These are phyloP conservation scores for Colletotrichum sp. DNA, from an alignment of 2,329 filamentous ascomycete genomes.

Conservation along the genomic window DNA sequence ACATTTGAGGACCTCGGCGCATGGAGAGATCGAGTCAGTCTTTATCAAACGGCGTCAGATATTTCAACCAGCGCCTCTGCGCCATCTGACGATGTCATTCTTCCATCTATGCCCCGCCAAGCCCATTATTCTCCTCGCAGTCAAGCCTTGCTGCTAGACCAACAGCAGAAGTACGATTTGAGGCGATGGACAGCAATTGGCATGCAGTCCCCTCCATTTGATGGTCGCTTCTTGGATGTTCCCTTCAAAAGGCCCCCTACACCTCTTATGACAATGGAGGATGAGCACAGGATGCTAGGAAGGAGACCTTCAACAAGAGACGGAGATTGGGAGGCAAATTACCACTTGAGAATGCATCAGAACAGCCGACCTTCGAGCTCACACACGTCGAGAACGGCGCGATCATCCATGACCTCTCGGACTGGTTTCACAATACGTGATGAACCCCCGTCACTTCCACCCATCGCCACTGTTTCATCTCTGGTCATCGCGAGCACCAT, in stretches of 20 bases:
- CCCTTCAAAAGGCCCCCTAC: neutral
- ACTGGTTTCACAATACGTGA: neutral
- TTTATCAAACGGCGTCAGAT: neutral
- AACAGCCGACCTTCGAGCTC: neutral
- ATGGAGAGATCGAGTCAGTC: neutral
- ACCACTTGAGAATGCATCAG: neutral
- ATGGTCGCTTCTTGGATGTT: neutral
- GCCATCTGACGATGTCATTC: neutral
- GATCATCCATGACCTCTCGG: neutral
- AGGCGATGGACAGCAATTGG: constrained; percentile 9
- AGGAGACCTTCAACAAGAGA: neutral
- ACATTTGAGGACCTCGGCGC: neutral
- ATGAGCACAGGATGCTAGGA: neutral
- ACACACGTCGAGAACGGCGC: neutral
- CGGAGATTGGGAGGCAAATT: neutral
- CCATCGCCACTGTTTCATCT: neutral
- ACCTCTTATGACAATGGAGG: constrained; percentile 12
- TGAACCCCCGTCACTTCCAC: neutral
- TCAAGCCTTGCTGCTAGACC: neutral
- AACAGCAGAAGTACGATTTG: neutral
- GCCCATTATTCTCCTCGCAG: neutral
- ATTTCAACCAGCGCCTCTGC: constrained; percentile 5
- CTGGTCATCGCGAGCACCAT: neutral
- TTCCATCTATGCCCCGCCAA: neutral
- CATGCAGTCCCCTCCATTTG: neutral